Base-by-base conservation (phyloP, 2,329 filamentous ascomycete genomes). In the Pseudogymnoascus sp. region DNA sequence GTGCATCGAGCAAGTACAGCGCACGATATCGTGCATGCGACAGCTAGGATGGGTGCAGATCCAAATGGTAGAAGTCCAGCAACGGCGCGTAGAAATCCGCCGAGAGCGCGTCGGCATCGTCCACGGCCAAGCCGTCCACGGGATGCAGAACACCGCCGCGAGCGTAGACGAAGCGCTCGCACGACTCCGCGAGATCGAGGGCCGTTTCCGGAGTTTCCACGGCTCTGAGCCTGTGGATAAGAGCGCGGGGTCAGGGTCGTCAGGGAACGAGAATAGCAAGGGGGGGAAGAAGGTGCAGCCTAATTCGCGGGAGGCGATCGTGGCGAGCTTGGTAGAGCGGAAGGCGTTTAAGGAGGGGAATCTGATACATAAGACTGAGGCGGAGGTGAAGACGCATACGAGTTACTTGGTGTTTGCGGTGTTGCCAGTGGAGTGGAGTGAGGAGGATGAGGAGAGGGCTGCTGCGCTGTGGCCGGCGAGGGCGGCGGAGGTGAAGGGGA, bases 381-480 rank as follows among this genome's bases (percentile, higher is more conserved):
- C 86, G 0, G 94, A 99, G 71, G 78, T 97, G 65, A 97, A 96
- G 81, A 94, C 90, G 6, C 94, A 99, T 75, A 99, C 94, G 0
- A 94, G 90, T n/a, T 99, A 99, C 74, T 82, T 99, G 4, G 89
- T 95, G 4, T 99, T 99, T 77, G 94, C 94, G 0, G 79, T 94
- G 2, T 76, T 99, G 65, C 93, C 94, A n/a, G 82, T 86, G 47
- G 87, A 90, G 66, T 99, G 94, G 94, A 87, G 80, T 0, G 87
- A 85, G 37, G 89, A 89, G 65, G 91, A 96, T 67, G 94, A 99
- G 76, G 82, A 82, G 33, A 81, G 81, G 31, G 86, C 87, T 60
- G 77, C 82, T 67, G 79, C 82, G 61, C 84, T 81, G 66, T 91
- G 86, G 83, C 85, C 86, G 79, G 37, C 37, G 4, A 60, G 23